Conservation (phyloP, 2,329 filamentous ascomycete genomes). For the Aspergillus sp. region DNA sequence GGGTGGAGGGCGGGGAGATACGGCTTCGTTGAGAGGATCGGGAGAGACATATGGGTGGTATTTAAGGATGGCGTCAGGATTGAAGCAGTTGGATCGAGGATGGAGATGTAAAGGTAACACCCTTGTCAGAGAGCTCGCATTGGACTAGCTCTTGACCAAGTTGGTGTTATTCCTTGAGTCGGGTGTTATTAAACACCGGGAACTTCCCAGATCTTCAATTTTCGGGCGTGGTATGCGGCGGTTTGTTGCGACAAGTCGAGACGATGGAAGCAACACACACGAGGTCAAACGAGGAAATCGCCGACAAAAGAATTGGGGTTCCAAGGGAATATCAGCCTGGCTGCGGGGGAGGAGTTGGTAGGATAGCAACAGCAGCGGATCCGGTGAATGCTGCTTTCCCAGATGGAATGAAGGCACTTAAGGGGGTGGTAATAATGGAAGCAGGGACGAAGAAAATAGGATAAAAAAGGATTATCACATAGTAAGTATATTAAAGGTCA, state of each 20-base stretch:
- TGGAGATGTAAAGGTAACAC: slow-evolving; percentile 3
- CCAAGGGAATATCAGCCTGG: slow-evolving; percentile 16
- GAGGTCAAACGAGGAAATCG: slow-evolving; percentile 2
- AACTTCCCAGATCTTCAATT: background rate
- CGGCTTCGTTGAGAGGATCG: slow-evolving; percentile 30
- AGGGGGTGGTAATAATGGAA: slow-evolving; percentile 51
- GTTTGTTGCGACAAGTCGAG: background rate
- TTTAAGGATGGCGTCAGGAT: slow-evolving; percentile 15
- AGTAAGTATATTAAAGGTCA: slow-evolving; percentile 7
- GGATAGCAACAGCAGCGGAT: slow-evolving; percentile 26
- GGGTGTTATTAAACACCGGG: background rate
- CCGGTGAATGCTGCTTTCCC: slow-evolving; percentile 31
- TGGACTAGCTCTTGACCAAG: slow-evolving; percentile 14
- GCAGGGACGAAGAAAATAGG: slow-evolving; percentile 49
- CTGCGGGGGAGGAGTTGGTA: slow-evolving; percentile 15
- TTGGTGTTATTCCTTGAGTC: background rate
- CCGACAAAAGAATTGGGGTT: background rate
- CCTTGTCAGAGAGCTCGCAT: slow-evolving; percentile 26
- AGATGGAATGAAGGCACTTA: slow-evolving; percentile 36
- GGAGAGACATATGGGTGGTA: slow-evolving; percentile 37
- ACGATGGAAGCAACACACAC: background rate
- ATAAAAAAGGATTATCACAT: slow-evolving; percentile 24
- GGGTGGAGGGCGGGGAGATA: slow-evolving; percentile 30
- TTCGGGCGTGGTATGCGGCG: slow-evolving; percentile 3
- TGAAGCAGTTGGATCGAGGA: slow-evolving; percentile 11